Percentiles rank a stretch among this genome's conserved stretches.
These are phyloP conservation scores for Capsicum baccatum DNA, from an alignment of 257 asterid species.

Conservation along the genomic window DNA sequence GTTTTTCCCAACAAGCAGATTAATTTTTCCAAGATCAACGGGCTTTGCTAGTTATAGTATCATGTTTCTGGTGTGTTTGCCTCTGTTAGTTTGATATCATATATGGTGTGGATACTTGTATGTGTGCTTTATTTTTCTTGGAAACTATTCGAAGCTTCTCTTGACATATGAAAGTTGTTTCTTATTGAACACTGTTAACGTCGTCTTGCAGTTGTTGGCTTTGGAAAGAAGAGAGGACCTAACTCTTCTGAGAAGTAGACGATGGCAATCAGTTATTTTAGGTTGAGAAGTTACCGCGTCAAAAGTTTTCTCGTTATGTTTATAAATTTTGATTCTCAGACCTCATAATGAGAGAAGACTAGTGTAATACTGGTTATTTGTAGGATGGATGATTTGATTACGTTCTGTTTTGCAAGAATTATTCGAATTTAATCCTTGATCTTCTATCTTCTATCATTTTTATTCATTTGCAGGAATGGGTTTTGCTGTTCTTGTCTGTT, in stretches of 20 bases:
- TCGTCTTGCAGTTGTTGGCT: conserved; percentile 79
- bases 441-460: neutral
- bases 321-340: conserved; percentile 30
- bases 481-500: neutral
- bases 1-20: neutral
- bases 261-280: conserved; percentile 24
- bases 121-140: neutral
- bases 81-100: too few species aligned
- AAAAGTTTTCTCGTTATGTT: conserved; percentile 21
- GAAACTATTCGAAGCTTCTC: neutral
- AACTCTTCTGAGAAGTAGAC: conserved; percentile 80
- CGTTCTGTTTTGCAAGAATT: conserved; percentile 1
- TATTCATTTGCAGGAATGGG: neutral
- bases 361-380: conserved; percentile 4
- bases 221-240: conserved; percentile 88
- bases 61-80: too few species aligned
- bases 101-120: too few species aligned
- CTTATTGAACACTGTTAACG: too few species aligned
- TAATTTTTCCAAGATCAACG: neutral
- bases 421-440: neutral
- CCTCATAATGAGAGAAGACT: conserved; percentile 15
- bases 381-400: neutral
- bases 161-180: neutral
- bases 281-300: conserved; percentile 31
- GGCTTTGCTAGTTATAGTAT: neutral